Evolutionary conservation across 169 alveolate species (phyloP).

Genomic region (Babesia ovata): DNA sequence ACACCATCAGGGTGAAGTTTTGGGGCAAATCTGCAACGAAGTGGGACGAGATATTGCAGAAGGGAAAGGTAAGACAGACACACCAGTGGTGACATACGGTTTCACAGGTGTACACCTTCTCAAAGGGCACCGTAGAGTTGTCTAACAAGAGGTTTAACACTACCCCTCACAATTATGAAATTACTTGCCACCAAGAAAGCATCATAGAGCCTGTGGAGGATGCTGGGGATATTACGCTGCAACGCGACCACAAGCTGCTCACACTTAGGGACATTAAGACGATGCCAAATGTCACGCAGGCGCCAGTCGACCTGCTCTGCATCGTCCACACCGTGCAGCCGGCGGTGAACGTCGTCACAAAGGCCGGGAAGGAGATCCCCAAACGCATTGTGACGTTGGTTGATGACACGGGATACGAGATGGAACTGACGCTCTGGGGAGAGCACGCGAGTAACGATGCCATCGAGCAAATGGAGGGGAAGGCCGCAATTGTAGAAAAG

Average conservation of each 20-base stretch:
- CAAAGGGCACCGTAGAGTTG: slow-evolving; percentile 72
- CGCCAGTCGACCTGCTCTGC: slow-evolving; percentile 73
- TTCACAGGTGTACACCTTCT: slow-evolving; percentile 69
- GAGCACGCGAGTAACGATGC: slow-evolving; percentile 47
- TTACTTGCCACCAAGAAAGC: slow-evolving; percentile 71
- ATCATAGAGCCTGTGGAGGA: slow-evolving; percentile 73
- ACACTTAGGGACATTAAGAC: slow-evolving; percentile 72
- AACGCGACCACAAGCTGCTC: slow-evolving; percentile 52
- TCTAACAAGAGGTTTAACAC: slow-evolving; percentile 73
- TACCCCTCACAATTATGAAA: slow-evolving; percentile 74
- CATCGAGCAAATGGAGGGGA: slow-evolving; percentile 60
- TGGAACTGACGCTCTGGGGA: slow-evolving; percentile 76
- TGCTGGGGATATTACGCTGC: slow-evolving; percentile 69
- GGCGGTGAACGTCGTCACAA: slow-evolving; percentile 47
- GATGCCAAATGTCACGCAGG: slow-evolving; percentile 68
- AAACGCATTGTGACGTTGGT: slow-evolving; percentile 65
- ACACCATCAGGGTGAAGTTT: slow-evolving; percentile 72
- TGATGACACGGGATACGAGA: slow-evolving; percentile 74
- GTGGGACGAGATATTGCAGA: slow-evolving; percentile 67
- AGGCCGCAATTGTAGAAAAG: slow-evolving; percentile 23
- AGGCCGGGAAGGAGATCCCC: slow-evolving; percentile 65
- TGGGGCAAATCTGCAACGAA: slow-evolving; percentile 80
- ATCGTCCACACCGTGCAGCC: slow-evolving; percentile 63
- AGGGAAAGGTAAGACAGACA: slow-evolving; percentile 52
- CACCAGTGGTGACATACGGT: neutral